phyloP scores from a whole-genome alignment of 2,329 filamentous ascomycete species.

The Trichophyton rubrum region DNA sequence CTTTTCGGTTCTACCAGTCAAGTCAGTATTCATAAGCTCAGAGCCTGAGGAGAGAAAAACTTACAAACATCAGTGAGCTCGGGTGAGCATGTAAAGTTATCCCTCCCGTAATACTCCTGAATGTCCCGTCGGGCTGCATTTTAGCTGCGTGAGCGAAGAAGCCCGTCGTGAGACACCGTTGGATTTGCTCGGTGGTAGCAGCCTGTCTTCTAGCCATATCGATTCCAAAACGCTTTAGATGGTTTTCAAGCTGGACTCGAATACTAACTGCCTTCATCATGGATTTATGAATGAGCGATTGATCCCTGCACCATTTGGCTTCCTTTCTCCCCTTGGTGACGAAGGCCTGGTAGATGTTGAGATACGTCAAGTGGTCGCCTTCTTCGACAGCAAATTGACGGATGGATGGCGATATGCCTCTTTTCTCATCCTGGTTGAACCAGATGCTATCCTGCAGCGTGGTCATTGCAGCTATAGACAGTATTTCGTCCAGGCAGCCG shows the following conservation, averaged over 20 bases:
- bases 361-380: constrained; percentile 81
- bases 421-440: constrained; percentile 62
- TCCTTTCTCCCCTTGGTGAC: constrained; percentile 72
- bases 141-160: constrained; percentile 88
- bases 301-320: constrained; percentile 71
- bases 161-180: constrained; percentile 72
- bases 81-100: constrained; percentile 77
- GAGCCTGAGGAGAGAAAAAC: constrained; percentile 17
- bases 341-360: constrained; percentile 90
- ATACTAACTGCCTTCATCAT: constrained; percentile 75
- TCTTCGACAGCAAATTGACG: constrained; percentile 83
- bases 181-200: constrained; percentile 58
- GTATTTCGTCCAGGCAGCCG: constrained; percentile 68
- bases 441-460: constrained; percentile 72
- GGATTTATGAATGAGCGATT: constrained; percentile 75
- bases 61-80: constrained; percentile 75
- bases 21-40: neutral
- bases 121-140: constrained; percentile 88
- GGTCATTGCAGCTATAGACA: constrained; percentile 90
- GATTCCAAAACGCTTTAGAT: constrained; percentile 74
- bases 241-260: constrained; percentile 70
- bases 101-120: constrained; percentile 69
- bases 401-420: constrained; percentile 58
- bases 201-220: constrained; percentile 27
- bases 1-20: constrained; percentile 58